Base-by-base conservation (phyloP, 495 filamentous ascomycete genomes). In the Neurospora sp. region DNA sequence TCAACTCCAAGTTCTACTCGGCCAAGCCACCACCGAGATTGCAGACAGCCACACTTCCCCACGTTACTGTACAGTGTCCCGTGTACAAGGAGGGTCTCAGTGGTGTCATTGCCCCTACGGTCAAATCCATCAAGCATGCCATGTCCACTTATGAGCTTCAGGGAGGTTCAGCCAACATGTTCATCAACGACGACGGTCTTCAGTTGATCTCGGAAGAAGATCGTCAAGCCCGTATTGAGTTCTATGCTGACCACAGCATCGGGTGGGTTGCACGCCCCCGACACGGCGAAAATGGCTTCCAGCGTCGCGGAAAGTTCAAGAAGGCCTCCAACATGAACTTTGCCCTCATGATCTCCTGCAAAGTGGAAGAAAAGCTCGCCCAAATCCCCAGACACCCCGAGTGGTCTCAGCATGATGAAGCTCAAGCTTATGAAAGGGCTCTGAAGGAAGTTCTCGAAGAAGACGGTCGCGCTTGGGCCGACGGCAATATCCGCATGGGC, bases 271-370 rank as follows among this genome's bases (percentile, higher is more conserved):
- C 92, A 14, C 87, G 92, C 35, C 92, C 92, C n/a, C 85, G 83
- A 71, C 82, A 87, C 71, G 88, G 88, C 71, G 85, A 88, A 70
- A 86, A 92, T 74, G 89, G 88, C 27, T 92, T 91, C 77, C 38
- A 82, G 62, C 85, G 90, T 44, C 87, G 85, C 74, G 90, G 90
- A 72, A 91, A 89, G 78, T 90, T 91, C 82, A 91, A 90, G 85
- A 90, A 94, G 87, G 92, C 92, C 12, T 92, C 90, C 39, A 94
- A 94, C 84, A 94, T 94, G 92, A 94, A 94, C 82, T 94, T 87
- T 75, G 91, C 86, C 11, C 83, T 94, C 41, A 90, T 92, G 85
- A 86, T 94, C 74, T 92, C 90, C 20, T 90, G 88, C 81, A 89
- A 89, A 73, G 90, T 94, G 0, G 92, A 94, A 79, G 91, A 93